These are phyloP conservation scores for Cercospora zeina DNA, from an alignment of 2,329 filamentous ascomycete species.

Conservation along the genomic window DNA sequence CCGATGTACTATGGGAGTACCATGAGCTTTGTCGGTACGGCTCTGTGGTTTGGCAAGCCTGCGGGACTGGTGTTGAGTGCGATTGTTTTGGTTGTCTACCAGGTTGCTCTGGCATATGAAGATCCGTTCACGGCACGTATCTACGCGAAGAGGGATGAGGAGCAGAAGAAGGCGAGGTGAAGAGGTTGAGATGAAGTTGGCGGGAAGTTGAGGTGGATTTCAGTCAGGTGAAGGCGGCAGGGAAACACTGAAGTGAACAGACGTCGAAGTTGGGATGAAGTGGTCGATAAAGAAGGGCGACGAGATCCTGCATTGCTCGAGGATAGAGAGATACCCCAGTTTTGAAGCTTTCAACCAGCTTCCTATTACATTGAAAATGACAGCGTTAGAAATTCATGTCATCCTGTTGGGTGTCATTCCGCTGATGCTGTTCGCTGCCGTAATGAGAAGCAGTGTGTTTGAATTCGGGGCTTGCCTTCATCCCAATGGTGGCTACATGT, in stretches of 20 bases:
- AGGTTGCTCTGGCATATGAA: constrained; percentile 79
- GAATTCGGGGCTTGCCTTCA: too few species aligned
- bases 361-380: neutral
- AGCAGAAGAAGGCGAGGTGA: constrained; percentile 42
- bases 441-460: too few species aligned
- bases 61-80: constrained; percentile 76
- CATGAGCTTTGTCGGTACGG: constrained; percentile 85
- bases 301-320: neutral
- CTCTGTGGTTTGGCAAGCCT: constrained; percentile 81
- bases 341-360: constrained; percentile 6
- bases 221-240: too few species aligned
- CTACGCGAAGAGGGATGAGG: constrained; percentile 77
- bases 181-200: constrained; percentile 14
- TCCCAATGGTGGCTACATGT: too few species aligned
- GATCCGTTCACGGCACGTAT: constrained; percentile 94
- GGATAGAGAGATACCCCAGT: constrained; percentile 28
- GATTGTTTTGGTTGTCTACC: constrained; percentile 75
- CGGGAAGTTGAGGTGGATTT: neutral
- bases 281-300: neutral
- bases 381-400: too few species aligned
- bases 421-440: too few species aligned
- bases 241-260: neutral
- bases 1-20: constrained; percentile 98
- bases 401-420: too few species aligned
- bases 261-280: too few species aligned